Percentiles rank a stretch among this genome's conserved stretches.
These are phyloP conservation scores for Amorphotheca resinae DNA, from an alignment of 495 filamentous ascomycete species.

Conservation along the genomic window DNA sequence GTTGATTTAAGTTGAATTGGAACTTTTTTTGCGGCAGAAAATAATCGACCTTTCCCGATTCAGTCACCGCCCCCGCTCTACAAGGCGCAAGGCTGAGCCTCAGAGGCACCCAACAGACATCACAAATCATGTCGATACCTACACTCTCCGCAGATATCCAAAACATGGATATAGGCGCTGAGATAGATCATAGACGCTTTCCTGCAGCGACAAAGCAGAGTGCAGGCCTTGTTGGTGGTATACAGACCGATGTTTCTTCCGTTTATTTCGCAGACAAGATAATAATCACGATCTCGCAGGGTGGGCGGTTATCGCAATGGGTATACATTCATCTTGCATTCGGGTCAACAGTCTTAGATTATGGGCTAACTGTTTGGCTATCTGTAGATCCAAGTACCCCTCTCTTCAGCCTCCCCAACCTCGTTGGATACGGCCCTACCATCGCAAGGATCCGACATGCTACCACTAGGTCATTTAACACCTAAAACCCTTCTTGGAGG, in stretches of 20 bases:
- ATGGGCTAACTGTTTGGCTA: background rate
- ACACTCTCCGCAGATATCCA: slow-evolving; percentile 2
- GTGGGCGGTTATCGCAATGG: slow-evolving; percentile 84
- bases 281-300: slow-evolving; percentile 77
- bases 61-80: background rate
- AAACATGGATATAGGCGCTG: background rate
- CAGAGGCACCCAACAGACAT: background rate
- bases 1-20: too few relatives aligned
- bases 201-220: slow-evolving; percentile 63
- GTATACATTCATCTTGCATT: slow-evolving; percentile 32
- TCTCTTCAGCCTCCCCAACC: slow-evolving; percentile 52
- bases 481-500: slow-evolving; percentile 84
- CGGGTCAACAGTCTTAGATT: background rate
- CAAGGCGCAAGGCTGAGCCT: slow-evolving; percentile 9
- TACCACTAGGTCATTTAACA: slow-evolving; percentile 71
- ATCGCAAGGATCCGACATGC: slow-evolving; percentile 39
- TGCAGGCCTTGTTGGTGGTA: slow-evolving; percentile 49
- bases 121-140: slow-evolving; percentile 6
- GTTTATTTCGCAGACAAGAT: slow-evolving; percentile 84
- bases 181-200: slow-evolving; percentile 30
- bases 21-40: slow-evolving; percentile 1
- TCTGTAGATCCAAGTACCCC: slow-evolving; percentile 71
- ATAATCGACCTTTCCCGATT: background rate
- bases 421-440: slow-evolving; percentile 41
- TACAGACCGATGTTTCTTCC: slow-evolving; percentile 57